A percentile compares a stretch with the other conserved stretches of the same genome.
phyloP scores from a whole-genome alignment of 768 basidiomycete species.

The Lactifluus rugatus region DNA sequence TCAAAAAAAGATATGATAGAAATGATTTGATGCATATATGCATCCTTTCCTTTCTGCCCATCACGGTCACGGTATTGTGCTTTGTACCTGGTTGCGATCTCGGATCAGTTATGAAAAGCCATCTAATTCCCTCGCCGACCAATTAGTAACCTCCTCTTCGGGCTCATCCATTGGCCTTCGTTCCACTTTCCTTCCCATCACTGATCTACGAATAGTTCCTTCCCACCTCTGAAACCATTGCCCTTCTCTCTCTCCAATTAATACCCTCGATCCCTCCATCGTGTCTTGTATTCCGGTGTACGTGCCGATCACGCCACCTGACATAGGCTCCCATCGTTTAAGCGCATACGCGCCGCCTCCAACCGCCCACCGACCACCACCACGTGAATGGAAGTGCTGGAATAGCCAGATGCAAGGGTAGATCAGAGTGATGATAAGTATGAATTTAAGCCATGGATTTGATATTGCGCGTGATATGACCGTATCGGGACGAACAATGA shows the following conservation, averaged over 20 bases:
- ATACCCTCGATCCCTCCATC: constrained; percentile 27
- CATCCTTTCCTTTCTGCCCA: too few species aligned
- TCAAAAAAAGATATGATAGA: background rate
- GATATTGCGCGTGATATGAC: constrained; percentile 56
- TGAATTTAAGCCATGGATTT: constrained; percentile 58
- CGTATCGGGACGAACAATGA: constrained; percentile 63
- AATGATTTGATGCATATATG: background rate
- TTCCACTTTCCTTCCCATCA: constrained; percentile 25
- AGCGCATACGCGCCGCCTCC: constrained; percentile 71
- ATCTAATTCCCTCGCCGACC: constrained; percentile 2
- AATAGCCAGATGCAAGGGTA: constrained; percentile 80
- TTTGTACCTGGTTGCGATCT: background rate
- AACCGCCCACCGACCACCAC: constrained; percentile 69
- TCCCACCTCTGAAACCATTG: constrained; percentile 80
- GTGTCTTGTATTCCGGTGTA: constrained; percentile 23
- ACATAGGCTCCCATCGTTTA: constrained; percentile 31
- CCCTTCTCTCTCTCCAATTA: constrained; percentile 57
- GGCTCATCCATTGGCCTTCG: constrained; percentile 16
- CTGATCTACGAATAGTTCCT: constrained; percentile 50
- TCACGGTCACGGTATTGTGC: background rate
- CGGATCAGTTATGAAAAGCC: background rate
- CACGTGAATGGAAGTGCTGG: constrained; percentile 52
- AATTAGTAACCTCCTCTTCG: constrained; percentile 7
- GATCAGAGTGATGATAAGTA: constrained; percentile 58
- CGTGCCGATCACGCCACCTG: background rate